Conservation (phyloP, 1,284 basidiomycete species). For the Rhodotorula mucilaginosa region DNA sequence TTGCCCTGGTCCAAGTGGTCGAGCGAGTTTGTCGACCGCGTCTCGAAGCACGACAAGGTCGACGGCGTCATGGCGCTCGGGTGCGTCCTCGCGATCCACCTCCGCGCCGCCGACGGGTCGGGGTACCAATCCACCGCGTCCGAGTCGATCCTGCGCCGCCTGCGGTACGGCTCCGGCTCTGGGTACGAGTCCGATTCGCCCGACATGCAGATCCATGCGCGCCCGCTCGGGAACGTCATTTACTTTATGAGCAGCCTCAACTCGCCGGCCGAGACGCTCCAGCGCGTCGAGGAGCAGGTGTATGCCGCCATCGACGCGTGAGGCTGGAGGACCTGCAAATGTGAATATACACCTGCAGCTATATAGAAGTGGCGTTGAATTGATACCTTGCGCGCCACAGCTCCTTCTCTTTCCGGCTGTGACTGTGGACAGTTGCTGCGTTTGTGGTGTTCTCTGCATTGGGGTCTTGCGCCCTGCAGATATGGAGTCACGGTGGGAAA, state of each 20-base stretch:
- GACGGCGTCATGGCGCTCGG: constrained; percentile 82
- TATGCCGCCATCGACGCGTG: constrained; percentile 13
- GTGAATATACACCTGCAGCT: background rate
- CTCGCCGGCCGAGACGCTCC: constrained; percentile 52
- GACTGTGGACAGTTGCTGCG: no score
- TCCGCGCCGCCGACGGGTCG: constrained; percentile 58
- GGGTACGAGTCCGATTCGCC: background rate
- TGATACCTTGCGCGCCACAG: no score
- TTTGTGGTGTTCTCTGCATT: no score
- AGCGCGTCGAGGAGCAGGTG: constrained; percentile 42
- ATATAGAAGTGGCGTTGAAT: no score
- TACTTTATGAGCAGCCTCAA: constrained; percentile 95
- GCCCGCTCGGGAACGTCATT: constrained; percentile 86
- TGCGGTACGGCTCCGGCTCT: constrained; percentile 19
- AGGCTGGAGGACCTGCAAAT: background rate
- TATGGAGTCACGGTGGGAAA: no score
- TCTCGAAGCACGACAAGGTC: constrained; percentile 64
- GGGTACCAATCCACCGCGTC: constrained; percentile 78
- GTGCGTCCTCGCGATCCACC: constrained; percentile 77
- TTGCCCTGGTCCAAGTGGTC: constrained; percentile 86
- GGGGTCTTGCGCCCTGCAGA: no score
- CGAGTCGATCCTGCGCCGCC: constrained; percentile 55
- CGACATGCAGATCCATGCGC: constrained; percentile 72
- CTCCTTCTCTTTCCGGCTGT: no score
- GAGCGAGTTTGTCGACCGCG: constrained; percentile 62